Percentiles rank a stretch among this genome's conserved stretches.
Conservation (phyloP, 1,284 basidiomycete genomes). For the Irpex sp. region DNA sequence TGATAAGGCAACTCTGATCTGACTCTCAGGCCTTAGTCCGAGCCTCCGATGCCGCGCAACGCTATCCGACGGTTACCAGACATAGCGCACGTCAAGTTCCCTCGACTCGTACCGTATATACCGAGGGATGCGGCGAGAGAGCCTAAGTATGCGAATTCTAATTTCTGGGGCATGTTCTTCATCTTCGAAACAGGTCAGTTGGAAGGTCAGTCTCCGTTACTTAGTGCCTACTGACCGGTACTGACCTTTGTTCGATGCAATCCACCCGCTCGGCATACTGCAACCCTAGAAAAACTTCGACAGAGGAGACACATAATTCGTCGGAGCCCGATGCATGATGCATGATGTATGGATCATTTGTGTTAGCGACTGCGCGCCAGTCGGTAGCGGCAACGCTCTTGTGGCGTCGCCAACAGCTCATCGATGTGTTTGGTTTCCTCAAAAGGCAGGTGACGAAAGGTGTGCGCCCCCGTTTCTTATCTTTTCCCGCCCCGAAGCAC, state of each 20-base stretch:
- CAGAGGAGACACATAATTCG: neutral
- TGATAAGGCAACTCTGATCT: constrained; percentile 6
- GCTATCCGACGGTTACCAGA: no score
- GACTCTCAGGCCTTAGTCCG: neutral
- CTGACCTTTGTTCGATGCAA: neutral
- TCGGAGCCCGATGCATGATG: neutral
- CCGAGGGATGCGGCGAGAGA: neutral
- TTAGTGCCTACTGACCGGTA: neutral
- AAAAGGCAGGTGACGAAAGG: neutral
- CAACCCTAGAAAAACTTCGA: neutral
- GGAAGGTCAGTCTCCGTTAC: neutral
- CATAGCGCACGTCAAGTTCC: neutral
- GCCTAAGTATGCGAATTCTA: neutral
- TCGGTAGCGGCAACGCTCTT: neutral
- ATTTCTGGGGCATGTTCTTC: neutral
- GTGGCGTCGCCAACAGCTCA: neutral
- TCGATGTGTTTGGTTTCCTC: neutral
- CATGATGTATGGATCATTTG: neutral
- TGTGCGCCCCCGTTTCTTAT: neutral
- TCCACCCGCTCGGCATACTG: neutral
- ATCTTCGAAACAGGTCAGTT: neutral
- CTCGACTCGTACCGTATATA: neutral
- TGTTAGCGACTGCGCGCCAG: neutral
- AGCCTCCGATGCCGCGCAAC: no score
- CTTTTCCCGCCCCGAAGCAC: neutral